Base-by-base conservation (phyloP, 2,329 filamentous ascomycete species). In the Aspergillus puulaauensis region DNA sequence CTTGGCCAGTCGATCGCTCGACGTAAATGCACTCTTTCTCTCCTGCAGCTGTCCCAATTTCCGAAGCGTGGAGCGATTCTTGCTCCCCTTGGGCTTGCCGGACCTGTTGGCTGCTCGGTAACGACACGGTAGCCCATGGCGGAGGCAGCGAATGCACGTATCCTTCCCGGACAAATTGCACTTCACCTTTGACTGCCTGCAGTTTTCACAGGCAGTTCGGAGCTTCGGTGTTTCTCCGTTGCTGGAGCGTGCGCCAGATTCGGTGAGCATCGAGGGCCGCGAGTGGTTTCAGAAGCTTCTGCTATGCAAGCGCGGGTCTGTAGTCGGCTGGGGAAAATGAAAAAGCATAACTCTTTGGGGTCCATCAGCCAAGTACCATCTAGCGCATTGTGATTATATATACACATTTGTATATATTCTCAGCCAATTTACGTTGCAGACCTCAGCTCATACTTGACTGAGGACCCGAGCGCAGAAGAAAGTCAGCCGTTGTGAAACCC, bases 101-200 rank as follows among this genome's bases (percentile, higher is more conserved):
- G 73, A 74, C 24, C 73, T 71, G 57, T 74, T 75, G 46, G 73
- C 73, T 52, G 73, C 68, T 37, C 73, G 69, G 56, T 75, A 75
- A 58, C 69, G 70, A 55, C 73, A 75, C 47, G 68, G 67, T 45
- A 75, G 58, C 8, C 72, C 73, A 59, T 75, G 72, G 15, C 73
- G 73, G 35, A 71, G 66, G 61, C 73, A 75, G 14, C 73, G 71
- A 40, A 70, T 69, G 61, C 73, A 75, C n/a, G 69, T 66, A 45
- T 68, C 68, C 50, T 73, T 72, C 45, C 71, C 70, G 2, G 71
- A 73, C 39, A 73, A 41, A 53, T 73, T 73, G 63, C 73, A 75
- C 63, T 75, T 75, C 44, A 75, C 73, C 56, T 75, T 75, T 27
- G 73, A 75, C 59, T 75, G 73, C 33, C 73, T 66, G 63, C 73